Percentiles rank a stretch among this genome's conserved stretches.
phyloP scores from a whole-genome alignment of 2,329 filamentous ascomycete genomes.

The Colletotrichum musicola region DNA sequence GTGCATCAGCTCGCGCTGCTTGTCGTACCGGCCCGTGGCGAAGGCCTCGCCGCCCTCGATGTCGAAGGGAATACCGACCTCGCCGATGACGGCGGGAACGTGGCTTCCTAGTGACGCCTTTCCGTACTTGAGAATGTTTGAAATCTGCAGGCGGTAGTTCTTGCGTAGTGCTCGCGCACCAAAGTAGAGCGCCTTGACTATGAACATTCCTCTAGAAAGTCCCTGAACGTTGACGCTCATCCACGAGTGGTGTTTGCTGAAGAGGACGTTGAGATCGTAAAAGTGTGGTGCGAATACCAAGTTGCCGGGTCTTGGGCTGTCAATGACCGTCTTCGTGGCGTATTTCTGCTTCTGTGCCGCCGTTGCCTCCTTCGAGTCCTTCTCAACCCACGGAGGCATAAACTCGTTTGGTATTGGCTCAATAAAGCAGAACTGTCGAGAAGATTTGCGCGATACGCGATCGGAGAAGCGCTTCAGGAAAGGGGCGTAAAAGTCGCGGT shows the following conservation, averaged over 20 bases:
- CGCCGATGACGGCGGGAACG: conserved; percentile 54
- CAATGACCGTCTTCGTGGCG: conserved; percentile 46
- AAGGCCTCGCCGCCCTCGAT: conserved; percentile 53
- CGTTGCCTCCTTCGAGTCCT: conserved; percentile 18
- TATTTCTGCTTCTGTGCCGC: conserved; percentile 41
- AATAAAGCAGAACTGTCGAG: conserved; percentile 51
- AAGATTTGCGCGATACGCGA: conserved; percentile 48
- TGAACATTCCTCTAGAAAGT: conserved; percentile 54
- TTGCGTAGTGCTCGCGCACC: conserved; percentile 51
- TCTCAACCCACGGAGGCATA: conserved; percentile 51
- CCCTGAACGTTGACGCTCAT: conserved; percentile 58
- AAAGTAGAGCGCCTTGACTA: conserved; percentile 56
- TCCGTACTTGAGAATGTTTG: conserved; percentile 51
- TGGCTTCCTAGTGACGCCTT: conserved; percentile 46
- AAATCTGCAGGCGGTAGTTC: conserved; percentile 55
- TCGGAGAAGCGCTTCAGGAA: conserved; percentile 53
- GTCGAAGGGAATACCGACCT: conserved; percentile 56
- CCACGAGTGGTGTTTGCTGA: conserved; percentile 50
- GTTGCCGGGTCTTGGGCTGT: conserved; percentile 45
- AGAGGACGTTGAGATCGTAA: conserved; percentile 57
- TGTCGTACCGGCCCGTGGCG: conserved; percentile 53
- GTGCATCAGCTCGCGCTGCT: conserved; percentile 54
- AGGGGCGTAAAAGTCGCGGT: conserved; percentile 56
- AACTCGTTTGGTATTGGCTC: conserved; percentile 58
- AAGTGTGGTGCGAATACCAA: conserved; percentile 58